Evolutionary conservation across 768 basidiomycete species (phyloP), one percentile per base, ranked within the genome.

Genomic region (Arthromyces matolae): DNA sequence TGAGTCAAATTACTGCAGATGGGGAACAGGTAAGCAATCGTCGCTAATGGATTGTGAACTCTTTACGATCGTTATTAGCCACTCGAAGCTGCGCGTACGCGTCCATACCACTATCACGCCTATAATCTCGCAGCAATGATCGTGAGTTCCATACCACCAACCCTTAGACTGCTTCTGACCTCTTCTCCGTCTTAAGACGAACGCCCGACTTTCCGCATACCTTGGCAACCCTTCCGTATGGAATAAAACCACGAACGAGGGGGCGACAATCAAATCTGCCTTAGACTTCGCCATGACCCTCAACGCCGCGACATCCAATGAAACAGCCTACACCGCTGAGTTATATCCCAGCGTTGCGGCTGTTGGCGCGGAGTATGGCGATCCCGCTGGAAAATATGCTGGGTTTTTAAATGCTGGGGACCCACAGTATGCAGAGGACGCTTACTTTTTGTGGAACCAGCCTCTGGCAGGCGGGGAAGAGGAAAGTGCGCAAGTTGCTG

Each of bases 51-150:
- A 1, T 29, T 27, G 25, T 22, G 4, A 37, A 36, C n/a, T n/a
- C n/a, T n/a, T n/a, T n/a, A n/a, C n/a, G n/a, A n/a, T 16, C 16
- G n/a, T 18, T 23, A 13, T 9, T n/a, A 82, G 79, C 83, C 84
- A 9, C 61, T 81, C 12, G 84, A 86, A 66, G 72, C 79, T 14
- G 69, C 62, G 3, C 77, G 84, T 22, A 81, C 81, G 1, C 69
- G 78, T 9, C 81, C 84, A 13, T 84, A 78, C 60, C 83, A 86
- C 57, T 85, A 86, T 59, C 73, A 80, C 8, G 73, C 76, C 0
- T 86, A 83, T 64, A 87, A 87, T 52, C 69, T 85, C 13, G 79
- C 77, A 1, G 83, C 81, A 7, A 80, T 85, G 77, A 79, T 84
- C 40, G 81, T 83, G 51, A 59, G 77, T 8, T 24, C 28, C n/a